Percentiles rank a stretch among this genome's conserved stretches.
Conservation (phyloP, 2,329 filamentous ascomycete species). For the Aureobasidium zeae region DNA sequence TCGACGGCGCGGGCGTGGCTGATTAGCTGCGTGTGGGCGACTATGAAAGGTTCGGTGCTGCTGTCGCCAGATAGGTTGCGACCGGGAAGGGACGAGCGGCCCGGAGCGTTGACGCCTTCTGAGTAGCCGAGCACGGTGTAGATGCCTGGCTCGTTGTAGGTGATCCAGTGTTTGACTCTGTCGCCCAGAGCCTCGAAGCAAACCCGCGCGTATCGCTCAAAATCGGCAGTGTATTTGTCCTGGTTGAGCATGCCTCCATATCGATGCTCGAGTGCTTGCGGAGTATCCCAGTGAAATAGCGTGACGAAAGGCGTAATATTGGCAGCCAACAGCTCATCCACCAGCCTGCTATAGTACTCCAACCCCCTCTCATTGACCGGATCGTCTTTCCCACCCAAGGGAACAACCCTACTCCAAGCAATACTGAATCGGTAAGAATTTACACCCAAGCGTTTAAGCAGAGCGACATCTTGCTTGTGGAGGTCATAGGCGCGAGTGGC, state of each 20-base stretch:
- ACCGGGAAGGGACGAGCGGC: constrained; percentile 3
- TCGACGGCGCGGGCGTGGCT: constrained; percentile 18
- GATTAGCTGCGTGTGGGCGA: constrained; percentile 24
- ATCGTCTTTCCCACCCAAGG: constrained; percentile 66
- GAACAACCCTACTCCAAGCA: constrained; percentile 75
- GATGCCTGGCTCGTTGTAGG: constrained; percentile 32
- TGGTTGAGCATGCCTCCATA: constrained; percentile 28
- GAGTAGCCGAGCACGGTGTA: background rate
- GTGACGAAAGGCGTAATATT: constrained; percentile 76
- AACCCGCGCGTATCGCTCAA: constrained; percentile 34
- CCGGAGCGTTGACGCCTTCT: constrained; percentile 11
- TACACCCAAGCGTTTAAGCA: constrained; percentile 22
- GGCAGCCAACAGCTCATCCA: constrained; percentile 65
- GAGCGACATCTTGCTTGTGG: constrained; percentile 37
- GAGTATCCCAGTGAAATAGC: constrained; percentile 62
- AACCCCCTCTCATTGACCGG: constrained; percentile 71
- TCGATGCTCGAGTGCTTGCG: constrained; percentile 33
- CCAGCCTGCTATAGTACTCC: constrained; percentile 67
- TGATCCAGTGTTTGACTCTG: constrained; percentile 35
- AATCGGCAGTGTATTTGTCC: constrained; percentile 23
- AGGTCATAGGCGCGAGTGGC: constrained; percentile 41
- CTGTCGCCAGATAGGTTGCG: constrained; percentile 22
- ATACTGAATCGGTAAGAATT: constrained; percentile 68
- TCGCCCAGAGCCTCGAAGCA: constrained; percentile 32
- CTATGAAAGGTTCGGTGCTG: constrained; percentile 25